These are phyloP conservation scores for Ascochyta clinopodiicola DNA, from an alignment of 2,329 filamentous ascomycete species.

Conservation along the genomic window DNA sequence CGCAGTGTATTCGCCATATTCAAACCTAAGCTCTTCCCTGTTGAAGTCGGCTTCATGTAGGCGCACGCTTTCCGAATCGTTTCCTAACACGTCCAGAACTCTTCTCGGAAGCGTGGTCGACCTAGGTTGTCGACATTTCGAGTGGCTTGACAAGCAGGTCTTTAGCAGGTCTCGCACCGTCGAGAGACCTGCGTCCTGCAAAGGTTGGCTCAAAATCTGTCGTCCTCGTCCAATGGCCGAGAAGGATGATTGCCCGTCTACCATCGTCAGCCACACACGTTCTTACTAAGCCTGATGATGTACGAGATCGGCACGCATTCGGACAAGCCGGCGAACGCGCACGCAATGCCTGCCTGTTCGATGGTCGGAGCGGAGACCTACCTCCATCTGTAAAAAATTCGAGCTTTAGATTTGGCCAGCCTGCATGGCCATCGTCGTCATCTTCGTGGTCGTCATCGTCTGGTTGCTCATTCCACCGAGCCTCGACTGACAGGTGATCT, in stretches of 20 bases:
- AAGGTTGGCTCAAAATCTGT: constrained; percentile 36
- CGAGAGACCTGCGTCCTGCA: constrained; percentile 38
- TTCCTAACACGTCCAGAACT: constrained; percentile 38
- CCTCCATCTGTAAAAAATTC: constrained; percentile 47
- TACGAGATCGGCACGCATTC: constrained; percentile 7
- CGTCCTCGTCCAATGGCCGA: constrained; percentile 45
- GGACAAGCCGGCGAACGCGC: constrained; percentile 2
- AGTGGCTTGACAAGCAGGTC: constrained; percentile 39
- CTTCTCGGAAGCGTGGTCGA: constrained; percentile 38
- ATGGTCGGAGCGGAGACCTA: constrained; percentile 22
- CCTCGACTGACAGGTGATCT: constrained; percentile 44
- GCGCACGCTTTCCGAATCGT: constrained; percentile 38
- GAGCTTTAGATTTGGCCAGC: constrained; percentile 44
- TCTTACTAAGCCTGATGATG: constrained; percentile 15
- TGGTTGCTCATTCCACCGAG: constrained; percentile 37
- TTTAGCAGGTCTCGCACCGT: constrained; percentile 37
- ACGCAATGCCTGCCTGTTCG: not conserved
- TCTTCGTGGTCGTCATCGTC: constrained; percentile 24
- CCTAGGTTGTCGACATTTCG: constrained; percentile 34
- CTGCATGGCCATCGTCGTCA: constrained; percentile 29
- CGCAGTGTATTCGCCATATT: constrained; percentile 43
- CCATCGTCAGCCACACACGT: constrained; percentile 22
- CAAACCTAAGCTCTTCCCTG: constrained; percentile 32
- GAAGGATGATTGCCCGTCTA: constrained; percentile 44
- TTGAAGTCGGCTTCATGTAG: constrained; percentile 40